These are phyloP conservation scores for Funneliformis geosporum DNA, from an alignment of 192 early-diverging fungal species.

Conservation along the genomic window DNA sequence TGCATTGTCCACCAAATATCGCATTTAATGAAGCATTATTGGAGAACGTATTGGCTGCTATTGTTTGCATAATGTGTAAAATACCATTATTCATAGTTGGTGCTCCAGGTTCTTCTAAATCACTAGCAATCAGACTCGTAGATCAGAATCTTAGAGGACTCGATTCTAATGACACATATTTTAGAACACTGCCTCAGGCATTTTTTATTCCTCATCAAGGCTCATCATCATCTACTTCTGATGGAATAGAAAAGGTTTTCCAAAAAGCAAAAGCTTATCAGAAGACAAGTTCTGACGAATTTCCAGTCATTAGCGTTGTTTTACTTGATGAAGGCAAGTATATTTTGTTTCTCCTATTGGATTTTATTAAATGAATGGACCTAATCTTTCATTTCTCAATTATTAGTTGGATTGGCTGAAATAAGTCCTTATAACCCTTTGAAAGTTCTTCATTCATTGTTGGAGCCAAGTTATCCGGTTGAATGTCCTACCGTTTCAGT, in stretches of 20 bases:
- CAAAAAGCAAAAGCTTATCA: slow-evolving; percentile 31
- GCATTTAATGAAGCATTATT: slow-evolving; percentile 30
- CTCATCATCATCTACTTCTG: slow-evolving; percentile 36
- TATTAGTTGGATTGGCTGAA: slow-evolving; percentile 31
- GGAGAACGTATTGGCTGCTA: slow-evolving; percentile 31
- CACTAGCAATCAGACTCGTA: slow-evolving; percentile 28
- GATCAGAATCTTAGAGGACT: slow-evolving; percentile 33
- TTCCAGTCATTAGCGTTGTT: slow-evolving; percentile 30
- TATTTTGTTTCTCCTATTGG: neutral
- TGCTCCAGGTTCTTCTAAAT: slow-evolving; percentile 33
- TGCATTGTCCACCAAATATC: slow-evolving; percentile 12
- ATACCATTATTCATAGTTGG: slow-evolving; percentile 30
- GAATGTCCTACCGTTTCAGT: slow-evolving; percentile 24
- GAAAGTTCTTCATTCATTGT: slow-evolving; percentile 21
- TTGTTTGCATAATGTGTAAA: slow-evolving; percentile 22
- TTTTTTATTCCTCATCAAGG: slow-evolving; percentile 36
- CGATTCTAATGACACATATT: slow-evolving; percentile 33
- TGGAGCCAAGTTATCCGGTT: slow-evolving; percentile 23
- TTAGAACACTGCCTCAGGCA: slow-evolving; percentile 26
- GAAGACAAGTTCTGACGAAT: slow-evolving; percentile 27
- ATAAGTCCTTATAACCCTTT: slow-evolving; percentile 25
- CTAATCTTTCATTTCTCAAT: neutral
- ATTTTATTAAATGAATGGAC: neutral
- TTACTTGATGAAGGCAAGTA: slow-evolving; percentile 34
- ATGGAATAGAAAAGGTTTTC: slow-evolving; percentile 37